Base-by-base conservation (phyloP, 192 early-diverging fungal genomes). In the Funneliformis geosporum region DNA sequence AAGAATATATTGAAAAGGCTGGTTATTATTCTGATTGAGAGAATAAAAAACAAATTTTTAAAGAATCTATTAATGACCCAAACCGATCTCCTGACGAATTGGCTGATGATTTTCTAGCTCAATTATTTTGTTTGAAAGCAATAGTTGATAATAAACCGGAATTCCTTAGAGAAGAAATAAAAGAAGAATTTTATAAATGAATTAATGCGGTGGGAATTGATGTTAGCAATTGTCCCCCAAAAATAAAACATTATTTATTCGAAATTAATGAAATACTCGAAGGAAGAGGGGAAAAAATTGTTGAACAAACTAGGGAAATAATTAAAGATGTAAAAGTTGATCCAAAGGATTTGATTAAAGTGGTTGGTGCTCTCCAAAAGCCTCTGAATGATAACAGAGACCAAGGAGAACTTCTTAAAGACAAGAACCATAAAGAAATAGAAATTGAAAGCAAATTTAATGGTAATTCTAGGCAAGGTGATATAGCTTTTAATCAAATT, bases 1-100 rank as follows among this genome's bases (percentile, higher is more conserved):
- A 68, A 14, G 66, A 68, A 68, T 68, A 68, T 68, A 68, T 68
- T 68, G 66, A 28, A 33, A 68, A 68, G 21, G 5, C 39, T 10
- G 33, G 14, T 12, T 12, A 67, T 67, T 67, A 67, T 40, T 38
- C 25, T 7, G 39, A 67, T 67, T 67, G 65, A 40, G 11, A 23
- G 2, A 67, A 4, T 23, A 5, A 67, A 67, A 67, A 25, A 67
- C 65, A 67, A 67, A 10, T 23, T 67, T 67, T 28, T 25, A 12
- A 25, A 5, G 7, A 40, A 67, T 6, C 65, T 5, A 67, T 67
- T 67, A 25, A 12, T 10, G 65, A 67, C 4, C 7, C 2, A 2
- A 28, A 4, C 25, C 9, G 11, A 5, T 23, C n/a, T 23, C 1
- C 11, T 12, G 65, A 27, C 5, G n/a, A 14, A 67, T 23, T 67